A percentile compares a stretch with the other conserved stretches of the same genome.
These are phyloP conservation scores for Knoxdaviesia proteae DNA, from an alignment of 2,329 filamentous ascomycete species.

Conservation along the genomic window DNA sequence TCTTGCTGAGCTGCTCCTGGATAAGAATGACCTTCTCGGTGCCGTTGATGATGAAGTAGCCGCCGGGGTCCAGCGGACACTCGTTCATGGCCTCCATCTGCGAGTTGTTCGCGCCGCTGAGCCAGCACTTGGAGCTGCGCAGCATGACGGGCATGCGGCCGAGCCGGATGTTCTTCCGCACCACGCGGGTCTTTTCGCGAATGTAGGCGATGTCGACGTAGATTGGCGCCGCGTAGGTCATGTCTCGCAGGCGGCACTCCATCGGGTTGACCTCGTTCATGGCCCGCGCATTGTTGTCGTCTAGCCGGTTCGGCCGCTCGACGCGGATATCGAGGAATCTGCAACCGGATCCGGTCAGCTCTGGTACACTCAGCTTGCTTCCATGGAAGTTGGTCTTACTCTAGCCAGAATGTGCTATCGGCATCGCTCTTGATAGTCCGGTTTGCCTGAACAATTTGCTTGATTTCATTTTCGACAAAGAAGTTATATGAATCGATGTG, in stretches of 20 bases:
- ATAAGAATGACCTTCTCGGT: slow-evolving; percentile 98
- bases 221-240: slow-evolving; percentile 94
- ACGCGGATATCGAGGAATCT: slow-evolving; percentile 76
- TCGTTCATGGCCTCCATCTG: slow-evolving; percentile 89
- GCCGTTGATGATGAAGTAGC: slow-evolving; percentile 93
- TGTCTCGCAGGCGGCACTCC: slow-evolving; percentile 87
- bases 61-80: slow-evolving; percentile 86
- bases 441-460: slow-evolving; percentile 89
- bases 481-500: slow-evolving; percentile 98
- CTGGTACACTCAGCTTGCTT: too few relatives aligned
- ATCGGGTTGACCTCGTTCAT: slow-evolving; percentile 71
- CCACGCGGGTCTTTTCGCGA: slow-evolving; percentile 55
- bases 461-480: slow-evolving; percentile 90
- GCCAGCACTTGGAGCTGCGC: slow-evolving; percentile 78
- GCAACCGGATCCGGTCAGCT: not conserved
- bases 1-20: slow-evolving; percentile 97
- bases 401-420: slow-evolving; percentile 79
- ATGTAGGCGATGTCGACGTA: slow-evolving; percentile 83
- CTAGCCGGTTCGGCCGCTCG: slow-evolving; percentile 57
- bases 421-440: slow-evolving; percentile 77
- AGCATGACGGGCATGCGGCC: slow-evolving; percentile 94
- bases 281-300: slow-evolving; percentile 50
- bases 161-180: slow-evolving; percentile 58
- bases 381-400: slow-evolving; percentile 18
- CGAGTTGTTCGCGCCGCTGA: slow-evolving; percentile 63